Base-by-base conservation (phyloP, 768 basidiomycete species). In the Podaxis mareebaensis region DNA sequence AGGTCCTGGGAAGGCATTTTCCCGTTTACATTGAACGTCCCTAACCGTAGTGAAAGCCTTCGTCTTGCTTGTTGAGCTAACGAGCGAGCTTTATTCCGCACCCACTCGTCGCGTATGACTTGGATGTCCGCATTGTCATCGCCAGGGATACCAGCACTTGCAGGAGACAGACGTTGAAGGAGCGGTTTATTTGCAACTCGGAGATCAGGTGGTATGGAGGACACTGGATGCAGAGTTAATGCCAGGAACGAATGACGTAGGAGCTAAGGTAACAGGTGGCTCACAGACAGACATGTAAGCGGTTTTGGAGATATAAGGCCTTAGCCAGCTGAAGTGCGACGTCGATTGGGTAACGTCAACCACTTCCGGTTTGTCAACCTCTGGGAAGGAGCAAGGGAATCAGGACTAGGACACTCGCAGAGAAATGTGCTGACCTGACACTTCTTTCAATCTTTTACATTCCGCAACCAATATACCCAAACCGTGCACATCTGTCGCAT, bases 11-110 rank as follows among this genome's bases (percentile, higher is more conserved):
- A 85, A 0, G 93, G 90, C 40, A 83, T 67, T 68, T 86, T 87
- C 1, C 91, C 92, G 67, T 93, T 92, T 52, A 94, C 92, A 67
- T 95, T 95, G 78, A 94, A 95, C 0, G 90, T 91, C 22, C 92
- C 91, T 17, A 90, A 64, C 5, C 90, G 87, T 54, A 93, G 70
- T 36, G 68, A 76, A n/a, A 83, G 65, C 51, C 64, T 65, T 42
- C 72, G 66, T 52, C 68, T 70, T n/a, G 76, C 78, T 53, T 68
- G 74, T 4, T 69, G 68, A 38, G 75, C 74, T 56, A 71, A 68
- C 30, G 78, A 68, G 48, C 79, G 72, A 36, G 85, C 83, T 61
- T 74, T 73, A 1, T 63, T 72, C 28, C 81, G 78, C 8, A 91
- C 79, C 88, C 89, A 93, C 4, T 87, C 80, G 59, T 89, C 86